Conservation (phyloP, 2,329 filamentous ascomycete genomes). For the Fusarium anguioides region DNA sequence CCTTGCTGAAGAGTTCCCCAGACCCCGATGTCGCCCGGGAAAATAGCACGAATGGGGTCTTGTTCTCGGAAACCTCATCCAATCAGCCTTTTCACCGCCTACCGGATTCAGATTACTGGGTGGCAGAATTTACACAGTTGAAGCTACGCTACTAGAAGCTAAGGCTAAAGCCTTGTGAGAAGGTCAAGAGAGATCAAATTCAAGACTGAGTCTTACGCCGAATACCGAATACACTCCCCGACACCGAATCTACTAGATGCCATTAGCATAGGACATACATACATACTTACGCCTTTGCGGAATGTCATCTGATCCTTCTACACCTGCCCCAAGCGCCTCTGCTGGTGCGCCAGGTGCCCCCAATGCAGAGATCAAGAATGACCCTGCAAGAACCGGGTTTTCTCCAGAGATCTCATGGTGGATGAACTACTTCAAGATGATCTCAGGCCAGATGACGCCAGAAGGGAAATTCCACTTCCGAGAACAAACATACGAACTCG, state of each 20-base stretch:
- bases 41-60: conserved; percentile 22
- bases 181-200: conserved; percentile 29
- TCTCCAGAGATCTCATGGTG: conserved; percentile 72
- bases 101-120: background rate
- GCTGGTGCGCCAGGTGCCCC: conserved; percentile 31
- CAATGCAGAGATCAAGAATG: conserved; percentile 60
- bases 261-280: background rate
- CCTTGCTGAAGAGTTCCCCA: conserved; percentile 23
- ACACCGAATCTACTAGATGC: background rate
- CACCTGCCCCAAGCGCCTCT: conserved; percentile 26
- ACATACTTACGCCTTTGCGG: background rate
- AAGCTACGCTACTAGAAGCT: conserved; percentile 11
- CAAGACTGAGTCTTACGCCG: conserved; percentile 8
- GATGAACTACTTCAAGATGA: conserved; percentile 87
- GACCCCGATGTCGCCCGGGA: conserved; percentile 34
- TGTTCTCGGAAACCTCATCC: conserved; percentile 5
- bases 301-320: conserved; percentile 39
- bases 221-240: conserved; percentile 6
- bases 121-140: conserved; percentile 28
- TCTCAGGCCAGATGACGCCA: conserved; percentile 76
- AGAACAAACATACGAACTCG: conserved; percentile 76
- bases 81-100: conserved; percentile 39
- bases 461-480: conserved; percentile 82
- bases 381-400: conserved; percentile 71
- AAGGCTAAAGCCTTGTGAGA: conserved; percentile 20